Base-by-base conservation (phyloP, 2,329 filamentous ascomycete genomes). In the Fusarium tuaranense region DNA sequence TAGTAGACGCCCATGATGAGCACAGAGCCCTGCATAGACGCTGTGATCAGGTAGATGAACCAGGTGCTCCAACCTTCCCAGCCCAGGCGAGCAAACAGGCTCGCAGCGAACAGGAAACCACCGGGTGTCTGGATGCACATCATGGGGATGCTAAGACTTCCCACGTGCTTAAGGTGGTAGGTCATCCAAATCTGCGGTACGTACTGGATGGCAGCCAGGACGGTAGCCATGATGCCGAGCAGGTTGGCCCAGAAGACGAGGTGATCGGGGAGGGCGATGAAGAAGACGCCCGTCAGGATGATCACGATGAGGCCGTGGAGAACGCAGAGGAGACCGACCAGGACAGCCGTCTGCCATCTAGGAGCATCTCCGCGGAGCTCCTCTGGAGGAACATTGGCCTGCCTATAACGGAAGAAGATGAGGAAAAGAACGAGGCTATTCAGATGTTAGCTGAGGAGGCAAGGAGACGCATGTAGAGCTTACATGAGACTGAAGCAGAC, bases 51-150 rank as follows among this genome's bases (percentile, higher is more conserved):
- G 80, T 96, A 97, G 16, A 98, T 92, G 12, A 95, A 92, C 97
- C 97, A 99, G 0, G 95, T 95, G 83, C 95, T 98, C 97, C 97
- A 99, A 0, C 96, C 96, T 38, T 89, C 91, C 78, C 87, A 88
- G 0, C 97, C 97, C 22, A 98, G 88, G 55, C 97, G 90, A 9
- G 90, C 91, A 61, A 92, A 95, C 51, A 99, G 85, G 81, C 95
- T 98, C 14, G 89, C 92, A 0, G 96, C 95, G 84, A 97, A 98
- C 8, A 99, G 85, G 76, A 98, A 92, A 69, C 95, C 95, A 1
- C 97, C 97, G 0, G 97, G 97, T 0, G 96, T 98, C 83, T 99
- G 97, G 38, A 99, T 98, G 81, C 94, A 93, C 95, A 99, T 98
- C 93, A 98, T 98, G 6, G 95, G 93, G 67, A 99, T 97, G 79